These are phyloP conservation scores for Isochrysis galbana DNA, from an alignment of 78 protist genomes.

Conservation along the genomic window DNA sequence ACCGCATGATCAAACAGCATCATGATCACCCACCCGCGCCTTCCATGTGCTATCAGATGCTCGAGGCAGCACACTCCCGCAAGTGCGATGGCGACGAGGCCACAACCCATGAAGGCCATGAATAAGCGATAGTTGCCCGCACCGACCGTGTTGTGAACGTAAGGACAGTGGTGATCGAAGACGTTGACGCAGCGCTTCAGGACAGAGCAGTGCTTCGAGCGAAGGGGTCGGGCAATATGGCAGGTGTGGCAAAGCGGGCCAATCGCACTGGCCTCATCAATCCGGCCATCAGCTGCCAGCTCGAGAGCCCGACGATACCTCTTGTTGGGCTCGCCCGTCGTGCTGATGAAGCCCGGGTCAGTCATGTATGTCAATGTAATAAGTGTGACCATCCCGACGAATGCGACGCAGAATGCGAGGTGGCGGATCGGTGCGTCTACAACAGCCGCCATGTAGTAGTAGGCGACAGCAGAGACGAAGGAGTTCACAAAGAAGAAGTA, in stretches of 20 bases:
- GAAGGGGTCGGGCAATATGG: background rate
- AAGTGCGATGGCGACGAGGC: background rate
- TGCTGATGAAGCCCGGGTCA: background rate
- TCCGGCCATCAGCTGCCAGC: background rate
- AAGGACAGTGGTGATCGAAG: constrained; percentile 28
- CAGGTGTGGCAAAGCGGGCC: constrained; percentile 21
- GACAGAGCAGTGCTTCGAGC: constrained; percentile 14
- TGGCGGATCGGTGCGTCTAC: background rate
- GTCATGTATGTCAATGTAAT: background rate
- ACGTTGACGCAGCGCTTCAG: background rate
- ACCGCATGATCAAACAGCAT: no score
- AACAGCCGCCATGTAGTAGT: background rate
- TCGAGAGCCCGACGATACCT: background rate
- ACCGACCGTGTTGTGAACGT: background rate
- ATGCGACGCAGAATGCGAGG: background rate
- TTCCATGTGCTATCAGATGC: background rate
- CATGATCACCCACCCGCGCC: background rate
- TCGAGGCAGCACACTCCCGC: background rate
- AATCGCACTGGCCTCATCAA: background rate
- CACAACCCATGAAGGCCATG: background rate
- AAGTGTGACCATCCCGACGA: background rate
- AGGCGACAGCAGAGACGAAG: background rate
- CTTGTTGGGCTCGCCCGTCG: background rate
- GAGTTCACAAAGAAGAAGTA: background rate
- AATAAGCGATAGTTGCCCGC: background rate